A percentile compares a stretch with the other conserved stretches of the same genome.
These are phyloP conservation scores for Alternaria brassicae DNA, from an alignment of 2,329 filamentous ascomycete genomes.

Conservation along the genomic window DNA sequence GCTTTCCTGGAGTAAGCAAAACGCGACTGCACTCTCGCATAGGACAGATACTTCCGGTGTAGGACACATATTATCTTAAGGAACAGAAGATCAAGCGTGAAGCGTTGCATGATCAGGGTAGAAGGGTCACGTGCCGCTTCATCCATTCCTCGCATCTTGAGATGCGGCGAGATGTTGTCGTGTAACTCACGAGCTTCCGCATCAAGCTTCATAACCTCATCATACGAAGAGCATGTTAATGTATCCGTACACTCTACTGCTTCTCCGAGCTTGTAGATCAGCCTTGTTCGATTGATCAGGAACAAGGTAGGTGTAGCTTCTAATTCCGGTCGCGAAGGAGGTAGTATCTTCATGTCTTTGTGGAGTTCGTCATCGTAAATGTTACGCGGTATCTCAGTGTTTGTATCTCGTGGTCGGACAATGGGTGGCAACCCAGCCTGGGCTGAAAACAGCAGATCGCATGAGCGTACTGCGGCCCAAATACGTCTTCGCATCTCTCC, in stretches of 20 bases:
- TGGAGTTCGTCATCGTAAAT: slow-evolving; percentile 82
- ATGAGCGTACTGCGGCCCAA: slow-evolving; percentile 74
- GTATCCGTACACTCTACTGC: slow-evolving; percentile 73
- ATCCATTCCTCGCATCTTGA: slow-evolving; percentile 77
- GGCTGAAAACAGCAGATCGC: slow-evolving; percentile 79
- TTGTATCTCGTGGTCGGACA: slow-evolving; percentile 76
- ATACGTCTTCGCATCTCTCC: slow-evolving; percentile 72
- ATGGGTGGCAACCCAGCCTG: slow-evolving; percentile 69
- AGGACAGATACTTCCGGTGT: slow-evolving; percentile 84
- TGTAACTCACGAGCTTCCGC: slow-evolving; percentile 63
- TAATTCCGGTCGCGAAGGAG: slow-evolving; percentile 69
- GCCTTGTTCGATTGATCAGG: slow-evolving; percentile 75
- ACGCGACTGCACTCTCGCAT: slow-evolving; percentile 74
- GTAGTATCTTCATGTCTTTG: slow-evolving; percentile 71
- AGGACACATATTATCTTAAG: slow-evolving; percentile 89
- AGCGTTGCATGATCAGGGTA: slow-evolving; percentile 77
- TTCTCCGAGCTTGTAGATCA: slow-evolving; percentile 72
- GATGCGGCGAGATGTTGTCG: slow-evolving; percentile 76
- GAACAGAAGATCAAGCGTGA: slow-evolving; percentile 83
- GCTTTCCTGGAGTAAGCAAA: slow-evolving; percentile 84
- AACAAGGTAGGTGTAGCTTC: slow-evolving; percentile 80
- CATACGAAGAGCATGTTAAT: slow-evolving; percentile 67
- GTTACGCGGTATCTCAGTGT: slow-evolving; percentile 77
- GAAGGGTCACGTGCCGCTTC: slow-evolving; percentile 74
- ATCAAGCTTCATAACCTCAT: slow-evolving; percentile 68